Evolutionary conservation across 495 filamentous ascomycete species (phyloP), one percentile per base, ranked within the genome.

Genomic region (Hypomontagnella monticulosa): DNA sequence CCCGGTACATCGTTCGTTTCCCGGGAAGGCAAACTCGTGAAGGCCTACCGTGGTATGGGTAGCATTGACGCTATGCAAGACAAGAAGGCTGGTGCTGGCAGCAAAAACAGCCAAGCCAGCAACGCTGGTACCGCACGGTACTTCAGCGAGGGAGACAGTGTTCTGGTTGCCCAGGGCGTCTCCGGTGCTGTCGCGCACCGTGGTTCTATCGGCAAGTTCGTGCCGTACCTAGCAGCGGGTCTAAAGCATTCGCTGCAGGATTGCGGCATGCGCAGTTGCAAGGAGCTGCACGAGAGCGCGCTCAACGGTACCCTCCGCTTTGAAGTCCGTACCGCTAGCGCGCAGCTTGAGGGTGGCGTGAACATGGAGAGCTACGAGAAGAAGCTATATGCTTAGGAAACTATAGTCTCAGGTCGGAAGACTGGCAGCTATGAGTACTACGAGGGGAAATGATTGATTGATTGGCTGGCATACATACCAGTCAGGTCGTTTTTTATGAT

Each of bases 1-100:
- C 95, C 95, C 19, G 95, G 95, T 36, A 93, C 96, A 63, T 99
- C 97, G 69, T 97, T 94, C 72, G 91, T 99, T 61, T 93, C 90
- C 72, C 87, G 89, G 48, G 95, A 97, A 75, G 95, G 95, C 23
- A 92, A 97, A 84, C 88, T 99, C 30, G 94, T 98, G 76, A 99
- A 99, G 84, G 93, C 95, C 49, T 99, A 99, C 83, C 88, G 95
- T 77, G 95, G 95, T 47, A 99, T 99, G 95, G 95, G 95, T 67
- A 90, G 86, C 72, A 99, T 99, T 73, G 95, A 97, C 71, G 95
- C 94, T 55, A 99, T 99, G 95, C 96, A 99, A 78, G 94, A 97
- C 78, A 96, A 92, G 85, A 98, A 97, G 82, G 89, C 92, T 15
- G 91, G 88, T 30, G 76, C 72, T 55, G 80, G 80, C 42, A 69